Percentiles rank a stretch among this genome's conserved stretches.
Evolutionary conservation across 805 yeast species (phyloP).

Genomic region (Wickerhamia fluorescens): DNA sequence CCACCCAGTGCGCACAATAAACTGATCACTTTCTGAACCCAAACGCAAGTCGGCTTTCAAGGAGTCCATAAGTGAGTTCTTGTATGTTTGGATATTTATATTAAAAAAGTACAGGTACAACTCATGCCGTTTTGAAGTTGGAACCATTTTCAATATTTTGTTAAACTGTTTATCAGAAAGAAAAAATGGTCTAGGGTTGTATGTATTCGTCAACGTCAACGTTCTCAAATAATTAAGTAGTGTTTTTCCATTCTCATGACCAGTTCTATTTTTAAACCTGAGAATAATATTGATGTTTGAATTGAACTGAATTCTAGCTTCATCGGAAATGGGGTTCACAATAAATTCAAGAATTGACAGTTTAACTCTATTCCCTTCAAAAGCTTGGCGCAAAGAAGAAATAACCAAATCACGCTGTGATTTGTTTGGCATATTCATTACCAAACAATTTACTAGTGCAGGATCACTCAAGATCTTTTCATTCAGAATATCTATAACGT

Average conservation of each 20-base stretch:
- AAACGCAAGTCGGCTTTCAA: slow-evolving; percentile 17
- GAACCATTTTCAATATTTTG: slow-evolving; percentile 11
- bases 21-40: slow-evolving; percentile 26
- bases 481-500: slow-evolving; percentile 22
- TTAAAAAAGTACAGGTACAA: slow-evolving; percentile 25
- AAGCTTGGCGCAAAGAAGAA: slow-evolving; percentile 10
- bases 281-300: slow-evolving; percentile 12
- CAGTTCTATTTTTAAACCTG: slow-evolving; percentile 8
- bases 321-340: slow-evolving; percentile 14
- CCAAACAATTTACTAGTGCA: slow-evolving; percentile 9
- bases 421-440: slow-evolving; percentile 14
- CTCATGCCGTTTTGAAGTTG: slow-evolving; percentile 12
- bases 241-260: too few species aligned
- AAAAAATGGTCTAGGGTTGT: slow-evolving; percentile 17
- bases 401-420: slow-evolving; percentile 11
- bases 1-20: slow-evolving; percentile 30
- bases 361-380: slow-evolving; percentile 14
- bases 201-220: slow-evolving; percentile 15
- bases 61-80: slow-evolving; percentile 6
- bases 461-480: slow-evolving; percentile 24
- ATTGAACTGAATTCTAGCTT: too few species aligned
- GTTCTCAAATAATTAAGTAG: slow-evolving; percentile 20
- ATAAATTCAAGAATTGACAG: slow-evolving; percentile 21
- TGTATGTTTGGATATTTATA: slow-evolving; percentile 24
- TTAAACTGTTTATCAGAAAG: slow-evolving; percentile 11